Percentiles rank a stretch among this genome's conserved stretches.
These are phyloP conservation scores for Trametes coccinea DNA, from an alignment of 768 basidiomycete genomes.

Conservation along the genomic window DNA sequence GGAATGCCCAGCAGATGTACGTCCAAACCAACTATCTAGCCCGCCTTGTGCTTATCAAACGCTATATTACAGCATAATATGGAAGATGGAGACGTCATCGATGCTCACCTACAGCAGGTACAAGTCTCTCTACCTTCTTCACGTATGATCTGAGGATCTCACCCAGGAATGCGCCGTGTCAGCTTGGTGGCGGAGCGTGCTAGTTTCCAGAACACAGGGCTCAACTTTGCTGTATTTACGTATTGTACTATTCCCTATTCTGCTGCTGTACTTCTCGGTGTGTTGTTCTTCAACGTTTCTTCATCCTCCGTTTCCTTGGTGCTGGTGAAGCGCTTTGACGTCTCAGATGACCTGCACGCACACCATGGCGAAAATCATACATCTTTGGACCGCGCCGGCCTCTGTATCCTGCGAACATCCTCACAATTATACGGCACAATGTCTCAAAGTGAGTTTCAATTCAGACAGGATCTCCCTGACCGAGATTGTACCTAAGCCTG, in stretches of 20 bases:
- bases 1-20: constrained; percentile 56
- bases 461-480: no score
- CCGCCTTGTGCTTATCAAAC: neutral
- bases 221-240: neutral
- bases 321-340: no score
- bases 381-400: no score
- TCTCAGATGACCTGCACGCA: no score
- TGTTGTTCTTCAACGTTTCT: neutral
- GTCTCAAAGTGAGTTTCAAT: no score
- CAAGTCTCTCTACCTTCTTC: constrained; percentile 16
- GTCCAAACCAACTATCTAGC: constrained; percentile 11
- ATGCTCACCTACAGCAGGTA: constrained; percentile 60
- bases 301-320: neutral
- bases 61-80: constrained; percentile 43
- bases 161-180: neutral
- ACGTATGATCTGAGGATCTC: neutral
- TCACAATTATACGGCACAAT: no score
- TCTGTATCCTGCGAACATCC: no score
- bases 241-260: constrained; percentile 1
- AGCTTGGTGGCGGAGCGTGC: constrained; percentile 16
- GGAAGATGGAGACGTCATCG: constrained; percentile 66
- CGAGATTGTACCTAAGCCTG: no score
- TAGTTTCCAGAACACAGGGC: neutral
- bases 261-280: constrained; percentile 1
- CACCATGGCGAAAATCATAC: no score